A percentile compares a stretch with the other conserved stretches of the same genome.
These are phyloP conservation scores for Scleromitrula shiraiana DNA, from an alignment of 2,329 filamentous ascomycete genomes.

Conservation along the genomic window DNA sequence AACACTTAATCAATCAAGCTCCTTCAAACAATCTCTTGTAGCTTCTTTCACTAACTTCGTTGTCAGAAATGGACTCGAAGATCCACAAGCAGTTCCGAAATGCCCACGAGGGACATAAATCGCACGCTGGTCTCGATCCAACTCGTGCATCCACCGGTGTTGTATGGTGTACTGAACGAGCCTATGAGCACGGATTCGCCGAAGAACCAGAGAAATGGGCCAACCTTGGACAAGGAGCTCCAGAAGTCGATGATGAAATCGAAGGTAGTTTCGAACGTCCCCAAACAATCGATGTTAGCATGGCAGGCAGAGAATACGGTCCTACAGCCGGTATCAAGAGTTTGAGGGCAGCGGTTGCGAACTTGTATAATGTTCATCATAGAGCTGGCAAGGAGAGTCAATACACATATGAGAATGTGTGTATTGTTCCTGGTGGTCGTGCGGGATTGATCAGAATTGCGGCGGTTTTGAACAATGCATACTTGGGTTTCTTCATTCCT, in stretches of 20 bases:
- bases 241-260: conserved; percentile 90
- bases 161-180: conserved; percentile 85
- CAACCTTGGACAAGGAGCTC: conserved; percentile 88
- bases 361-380: conserved; percentile 89
- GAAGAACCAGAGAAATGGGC: conserved; percentile 81
- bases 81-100: conserved; percentile 84
- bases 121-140: conserved; percentile 84
- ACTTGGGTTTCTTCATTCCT: conserved; percentile 87
- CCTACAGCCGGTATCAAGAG: conserved; percentile 92
- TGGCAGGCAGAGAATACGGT: conserved; percentile 79
- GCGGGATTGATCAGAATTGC: conserved; percentile 92
- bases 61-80: conserved; percentile 67
- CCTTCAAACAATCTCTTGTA: not conserved
- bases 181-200: conserved; percentile 78
- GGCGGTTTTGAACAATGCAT: conserved; percentile 85
- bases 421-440: conserved; percentile 87
- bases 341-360: conserved; percentile 79
- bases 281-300: conserved; percentile 65
- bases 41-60: not conserved
- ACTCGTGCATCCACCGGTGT: conserved; percentile 86
- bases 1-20: too few species aligned
- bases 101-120: conserved; percentile 83
- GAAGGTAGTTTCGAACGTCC: conserved; percentile 81
- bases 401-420: conserved; percentile 97
- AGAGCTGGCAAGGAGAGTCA: conserved; percentile 78